Evolutionary conservation across 306 rosid species (phyloP).

Genomic region (Vigna radiata): DNA sequence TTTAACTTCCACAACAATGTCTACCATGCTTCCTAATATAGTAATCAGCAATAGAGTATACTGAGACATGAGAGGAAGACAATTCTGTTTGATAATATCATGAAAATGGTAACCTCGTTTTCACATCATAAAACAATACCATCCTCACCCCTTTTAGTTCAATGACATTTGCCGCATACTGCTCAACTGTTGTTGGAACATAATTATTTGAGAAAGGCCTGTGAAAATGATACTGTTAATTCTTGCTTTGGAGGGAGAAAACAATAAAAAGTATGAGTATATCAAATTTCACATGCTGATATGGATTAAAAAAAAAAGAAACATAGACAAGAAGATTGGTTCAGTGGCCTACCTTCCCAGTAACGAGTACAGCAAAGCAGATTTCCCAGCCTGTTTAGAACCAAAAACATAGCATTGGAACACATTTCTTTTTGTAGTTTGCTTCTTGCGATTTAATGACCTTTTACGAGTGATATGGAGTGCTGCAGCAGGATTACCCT

Average conservation of each 20-base stretch:
- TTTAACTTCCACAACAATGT: slow-evolving; percentile 34
- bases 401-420: slow-evolving; percentile 94
- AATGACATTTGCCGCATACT: slow-evolving; percentile 66
- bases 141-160: slow-evolving; percentile 77
- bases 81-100: not conserved
- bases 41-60: slow-evolving; percentile 13
- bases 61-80: slow-evolving; percentile 7
- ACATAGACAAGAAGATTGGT: slow-evolving; percentile 30
- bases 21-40: not conserved
- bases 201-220: slow-evolving; percentile 74
- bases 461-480: slow-evolving; percentile 70
- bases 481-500: slow-evolving; percentile 69
- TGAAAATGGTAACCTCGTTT: slow-evolving; percentile 37
- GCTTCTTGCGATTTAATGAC: slow-evolving; percentile 69
- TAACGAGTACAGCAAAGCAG: slow-evolving; percentile 74
- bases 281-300: slow-evolving; percentile 20
- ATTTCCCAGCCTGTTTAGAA: slow-evolving; percentile 83
- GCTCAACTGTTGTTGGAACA: slow-evolving; percentile 62
- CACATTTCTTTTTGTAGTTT: slow-evolving; percentile 74
- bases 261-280: slow-evolving; percentile 30
- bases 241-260: slow-evolving; percentile 37
- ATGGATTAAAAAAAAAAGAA: slow-evolving; percentile 27
- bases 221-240: slow-evolving; percentile 38
- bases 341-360: slow-evolving; percentile 71
- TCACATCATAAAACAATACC: slow-evolving; percentile 43